Evolutionary conservation across 129 eudicot species (phyloP).

Genomic region (Flaveria brownii): DNA sequence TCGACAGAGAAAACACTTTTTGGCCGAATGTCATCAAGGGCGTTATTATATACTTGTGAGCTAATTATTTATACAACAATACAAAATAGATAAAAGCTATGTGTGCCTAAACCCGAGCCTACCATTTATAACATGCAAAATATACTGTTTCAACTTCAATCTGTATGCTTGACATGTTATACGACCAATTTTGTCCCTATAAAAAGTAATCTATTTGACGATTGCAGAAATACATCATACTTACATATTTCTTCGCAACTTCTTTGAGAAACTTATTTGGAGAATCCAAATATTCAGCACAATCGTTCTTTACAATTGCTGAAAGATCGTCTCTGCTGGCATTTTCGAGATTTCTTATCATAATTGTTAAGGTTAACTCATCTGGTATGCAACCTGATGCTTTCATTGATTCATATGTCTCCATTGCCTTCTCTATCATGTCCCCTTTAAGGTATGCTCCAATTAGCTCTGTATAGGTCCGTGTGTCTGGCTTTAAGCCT

Average conservation of each 20-base stretch:
- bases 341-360: constrained; percentile 62
- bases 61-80: not conserved
- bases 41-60: not conserved
- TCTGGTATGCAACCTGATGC: constrained; percentile 70
- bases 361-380: constrained; percentile 64
- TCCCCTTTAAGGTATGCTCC: constrained; percentile 71
- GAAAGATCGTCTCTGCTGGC: constrained; percentile 59
- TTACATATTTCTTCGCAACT: constrained; percentile 53
- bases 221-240: constrained; percentile 27
- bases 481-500: constrained; percentile 63
- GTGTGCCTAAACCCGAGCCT: not conserved
- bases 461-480: constrained; percentile 71
- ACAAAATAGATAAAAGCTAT: not conserved
- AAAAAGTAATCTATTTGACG: constrained; percentile 12
- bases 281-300: constrained; percentile 51
- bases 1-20: not conserved
- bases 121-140: not conserved
- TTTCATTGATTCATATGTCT: constrained; percentile 67
- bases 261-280: constrained; percentile 64
- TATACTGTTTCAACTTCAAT: not conserved
- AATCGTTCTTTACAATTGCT: constrained; percentile 55
- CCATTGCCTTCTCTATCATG: constrained; percentile 71
- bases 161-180: not conserved
- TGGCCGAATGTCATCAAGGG: not conserved
- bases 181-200: not conserved